These are phyloP conservation scores for Trichoderma orchidacearum DNA, from an alignment of 495 filamentous ascomycete species.

Conservation along the genomic window DNA sequence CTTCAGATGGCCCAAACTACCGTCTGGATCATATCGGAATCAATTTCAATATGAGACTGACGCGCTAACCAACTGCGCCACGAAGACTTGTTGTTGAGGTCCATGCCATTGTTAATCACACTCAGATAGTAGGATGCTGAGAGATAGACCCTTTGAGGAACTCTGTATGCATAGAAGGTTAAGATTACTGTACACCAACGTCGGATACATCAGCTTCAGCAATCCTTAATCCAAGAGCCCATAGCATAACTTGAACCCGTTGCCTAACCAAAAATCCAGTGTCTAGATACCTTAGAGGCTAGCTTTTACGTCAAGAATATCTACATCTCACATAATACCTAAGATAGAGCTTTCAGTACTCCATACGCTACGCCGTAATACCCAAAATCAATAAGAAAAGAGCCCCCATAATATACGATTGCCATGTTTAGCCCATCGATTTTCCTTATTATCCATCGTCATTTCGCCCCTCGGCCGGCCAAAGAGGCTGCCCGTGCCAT, in stretches of 20 bases:
- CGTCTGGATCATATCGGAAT: not conserved
- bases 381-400: constrained; percentile 3
- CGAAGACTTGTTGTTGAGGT: not conserved
- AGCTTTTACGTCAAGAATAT: too few species aligned
- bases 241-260: too few species aligned
- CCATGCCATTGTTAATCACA: not conserved
- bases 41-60: not conserved
- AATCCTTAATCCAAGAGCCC: too few species aligned
- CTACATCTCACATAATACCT: too few species aligned
- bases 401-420: not conserved
- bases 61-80: constrained; percentile 1
- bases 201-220: too few species aligned
- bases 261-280: too few species aligned
- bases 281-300: too few species aligned
- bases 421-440: constrained; percentile 3
- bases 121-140: not conserved
- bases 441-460: not conserved
- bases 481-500: constrained; percentile 24
- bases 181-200: too few species aligned
- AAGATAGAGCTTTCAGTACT: not conserved
- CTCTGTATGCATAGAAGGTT: not conserved
- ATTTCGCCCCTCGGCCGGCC: constrained; percentile 31
- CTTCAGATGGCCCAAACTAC: not conserved
- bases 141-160: too few species aligned
- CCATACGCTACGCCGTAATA: constrained; percentile 3